A percentile compares a stretch with the other conserved stretches of the same genome.
phyloP scores from a whole-genome alignment of 192 early-diverging fungal species.

The Coemansia sp. region DNA sequence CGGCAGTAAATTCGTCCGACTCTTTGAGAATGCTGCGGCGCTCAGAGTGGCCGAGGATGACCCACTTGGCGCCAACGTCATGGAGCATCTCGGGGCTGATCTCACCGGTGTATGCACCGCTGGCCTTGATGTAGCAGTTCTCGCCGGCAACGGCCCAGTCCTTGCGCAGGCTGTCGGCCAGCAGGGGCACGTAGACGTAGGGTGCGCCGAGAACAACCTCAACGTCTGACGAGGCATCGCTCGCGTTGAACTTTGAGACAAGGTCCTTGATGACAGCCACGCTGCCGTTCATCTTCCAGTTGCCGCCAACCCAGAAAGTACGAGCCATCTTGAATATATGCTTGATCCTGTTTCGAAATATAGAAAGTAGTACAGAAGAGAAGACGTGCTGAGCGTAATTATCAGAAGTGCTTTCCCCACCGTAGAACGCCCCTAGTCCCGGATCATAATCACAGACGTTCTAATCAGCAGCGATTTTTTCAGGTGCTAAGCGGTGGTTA shows the following conservation, averaged over 20 bases:
- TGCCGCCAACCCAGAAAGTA: conserved; percentile 85
- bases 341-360: background rate
- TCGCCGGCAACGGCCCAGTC: conserved; percentile 93
- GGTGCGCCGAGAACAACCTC: conserved; percentile 98
- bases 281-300: conserved; percentile 99
- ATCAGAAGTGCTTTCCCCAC: background rate
- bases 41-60: conserved; percentile 98
- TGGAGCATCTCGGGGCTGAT: conserved; percentile 93
- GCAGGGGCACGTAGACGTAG: conserved; percentile 81
- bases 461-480: conserved; percentile 1
- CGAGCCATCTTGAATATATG: conserved; percentile 52
- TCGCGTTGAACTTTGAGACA: conserved; percentile 75
- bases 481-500: background rate
- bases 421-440: background rate
- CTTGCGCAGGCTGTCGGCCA: conserved; percentile 72
- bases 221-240: conserved; percentile 60
- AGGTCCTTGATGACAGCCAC: conserved; percentile 71
- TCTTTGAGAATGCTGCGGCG: conserved; percentile 91
- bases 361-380: background rate
- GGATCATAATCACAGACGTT: background rate
- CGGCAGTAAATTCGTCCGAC: conserved; percentile 83
- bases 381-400: too few species aligned
- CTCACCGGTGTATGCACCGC: conserved; percentile 98
- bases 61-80: conserved; percentile 94
- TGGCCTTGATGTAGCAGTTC: conserved; percentile 83